phyloP scores from a whole-genome alignment of 495 filamentous ascomycete species.

The Penicillium lividum region DNA sequence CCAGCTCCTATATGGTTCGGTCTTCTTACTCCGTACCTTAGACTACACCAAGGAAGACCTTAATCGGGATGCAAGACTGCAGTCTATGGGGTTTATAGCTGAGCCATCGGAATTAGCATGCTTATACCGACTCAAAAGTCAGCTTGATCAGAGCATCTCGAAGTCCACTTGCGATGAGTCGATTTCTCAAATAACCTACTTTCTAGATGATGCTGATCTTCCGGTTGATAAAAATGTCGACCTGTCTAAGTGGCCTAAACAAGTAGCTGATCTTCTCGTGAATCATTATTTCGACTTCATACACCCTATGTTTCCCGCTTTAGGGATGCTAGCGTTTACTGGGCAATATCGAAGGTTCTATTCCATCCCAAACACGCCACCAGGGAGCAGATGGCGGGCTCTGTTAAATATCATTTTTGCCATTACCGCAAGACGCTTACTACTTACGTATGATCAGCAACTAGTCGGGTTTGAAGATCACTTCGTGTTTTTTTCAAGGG shows the following conservation, averaged over 20 bases:
- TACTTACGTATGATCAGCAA: slow-evolving; percentile 36
- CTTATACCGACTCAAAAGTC: slow-evolving; percentile 51
- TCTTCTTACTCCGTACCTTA: background rate
- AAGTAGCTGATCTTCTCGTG: slow-evolving; percentile 53
- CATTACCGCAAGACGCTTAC: slow-evolving; percentile 54
- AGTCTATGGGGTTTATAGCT: slow-evolving; percentile 59
- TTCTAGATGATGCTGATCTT: slow-evolving; percentile 55
- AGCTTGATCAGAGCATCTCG: slow-evolving; percentile 29
- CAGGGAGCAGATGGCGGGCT: slow-evolving; percentile 54
- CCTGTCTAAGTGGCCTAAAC: slow-evolving; percentile 48
- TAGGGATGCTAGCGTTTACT: slow-evolving; percentile 48
- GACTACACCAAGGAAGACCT: slow-evolving; percentile 61
- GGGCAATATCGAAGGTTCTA: slow-evolving; percentile 44
- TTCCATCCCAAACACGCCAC: slow-evolving; percentile 30
- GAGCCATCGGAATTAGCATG: slow-evolving; percentile 64
- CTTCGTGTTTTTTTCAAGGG: slow-evolving; percentile 57
- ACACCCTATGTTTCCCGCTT: slow-evolving; percentile 59
- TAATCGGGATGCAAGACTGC: slow-evolving; percentile 50
- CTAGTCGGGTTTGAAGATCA: slow-evolving; percentile 44
- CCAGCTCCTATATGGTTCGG: background rate
- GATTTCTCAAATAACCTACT: slow-evolving; percentile 50
- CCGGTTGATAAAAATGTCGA: slow-evolving; percentile 43
- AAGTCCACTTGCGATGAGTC: slow-evolving; percentile 27
- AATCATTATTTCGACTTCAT: slow-evolving; percentile 56
- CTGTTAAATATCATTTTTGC: slow-evolving; percentile 68